These are phyloP conservation scores for Carpinus viminea DNA, from an alignment of 306 rosid species.

Conservation along the genomic window DNA sequence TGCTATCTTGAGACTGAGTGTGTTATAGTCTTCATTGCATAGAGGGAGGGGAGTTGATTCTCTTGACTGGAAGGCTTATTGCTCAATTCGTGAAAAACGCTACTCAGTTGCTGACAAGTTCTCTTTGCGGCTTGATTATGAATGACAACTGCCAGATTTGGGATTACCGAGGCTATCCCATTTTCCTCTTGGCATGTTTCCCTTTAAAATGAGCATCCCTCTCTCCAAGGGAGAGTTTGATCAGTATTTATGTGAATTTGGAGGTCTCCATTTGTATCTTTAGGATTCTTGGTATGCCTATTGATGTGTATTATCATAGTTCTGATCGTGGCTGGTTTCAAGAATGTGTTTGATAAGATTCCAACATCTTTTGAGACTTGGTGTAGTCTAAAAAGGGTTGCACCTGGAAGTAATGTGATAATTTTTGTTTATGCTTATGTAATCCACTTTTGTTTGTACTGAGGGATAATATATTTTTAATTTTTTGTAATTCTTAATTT, in stretches of 20 bases:
- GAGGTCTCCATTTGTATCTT: constrained; percentile 17
- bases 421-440: constrained; percentile 10
- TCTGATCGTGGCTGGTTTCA: constrained; percentile 20
- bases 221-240: constrained; percentile 21
- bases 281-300: constrained; percentile 5
- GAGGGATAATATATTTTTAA: neutral
- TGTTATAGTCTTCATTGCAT: constrained; percentile 21
- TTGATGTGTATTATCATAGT: constrained; percentile 15
- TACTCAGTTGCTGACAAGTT: constrained; percentile 12
- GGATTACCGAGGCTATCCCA: constrained; percentile 3
- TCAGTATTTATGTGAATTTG: constrained; percentile 13
- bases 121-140: constrained; percentile 6
- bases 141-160: constrained; percentile 23
- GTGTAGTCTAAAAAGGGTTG: constrained; percentile 13
- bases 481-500: neutral
- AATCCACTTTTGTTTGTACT: neutral
- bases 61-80: constrained; percentile 22
- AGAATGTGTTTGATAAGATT: constrained; percentile 26
- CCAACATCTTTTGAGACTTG: constrained; percentile 30
- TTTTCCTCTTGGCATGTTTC: constrained; percentile 28
- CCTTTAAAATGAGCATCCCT: constrained; percentile 9
- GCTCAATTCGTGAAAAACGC: constrained; percentile 6
- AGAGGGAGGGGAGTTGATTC: constrained; percentile 15
- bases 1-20: constrained; percentile 18
- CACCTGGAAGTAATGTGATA: constrained; percentile 6